phyloP scores from a whole-genome alignment of 352 stramenopile species.

The Halophytophthora batemanensis region DNA sequence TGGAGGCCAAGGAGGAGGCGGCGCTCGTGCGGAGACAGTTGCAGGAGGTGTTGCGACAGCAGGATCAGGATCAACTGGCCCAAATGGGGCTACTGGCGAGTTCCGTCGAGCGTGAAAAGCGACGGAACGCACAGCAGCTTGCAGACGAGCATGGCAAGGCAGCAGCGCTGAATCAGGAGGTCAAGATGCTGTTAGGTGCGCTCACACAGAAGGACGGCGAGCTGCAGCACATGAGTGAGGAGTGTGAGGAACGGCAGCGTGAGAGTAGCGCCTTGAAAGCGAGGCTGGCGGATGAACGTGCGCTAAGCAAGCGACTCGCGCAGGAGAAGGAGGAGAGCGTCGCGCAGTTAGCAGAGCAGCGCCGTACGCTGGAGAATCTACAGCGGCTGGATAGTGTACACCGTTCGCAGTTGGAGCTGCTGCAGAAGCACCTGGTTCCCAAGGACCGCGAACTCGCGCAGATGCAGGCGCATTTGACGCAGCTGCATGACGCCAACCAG shows the following conservation, averaged over 20 bases:
- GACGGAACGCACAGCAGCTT: slow-evolving; percentile 31
- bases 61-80: slow-evolving; percentile 63
- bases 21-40: slow-evolving; percentile 35
- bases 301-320: slow-evolving; percentile 19
- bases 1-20: slow-evolving; percentile 28
- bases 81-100: slow-evolving; percentile 50
- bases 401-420: slow-evolving; percentile 65
- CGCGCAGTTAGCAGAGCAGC: slow-evolving; percentile 32
- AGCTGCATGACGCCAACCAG: slow-evolving; percentile 62
- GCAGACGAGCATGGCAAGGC: slow-evolving; percentile 47
- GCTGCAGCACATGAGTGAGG: slow-evolving; percentile 28
- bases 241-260: slow-evolving; percentile 21
- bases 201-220: slow-evolving; percentile 62
- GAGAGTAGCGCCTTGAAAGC: slow-evolving; percentile 36
- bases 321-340: slow-evolving; percentile 44
- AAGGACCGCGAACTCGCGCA: slow-evolving; percentile 64
- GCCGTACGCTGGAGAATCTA: slow-evolving; percentile 44
- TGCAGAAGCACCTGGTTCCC: slow-evolving; percentile 65
- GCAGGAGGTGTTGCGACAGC: slow-evolving; percentile 49
- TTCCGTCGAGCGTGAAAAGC: slow-evolving; percentile 46
- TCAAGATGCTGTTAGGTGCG: slow-evolving; percentile 67
- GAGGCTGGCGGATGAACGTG: slow-evolving; percentile 33
- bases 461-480: slow-evolving; percentile 58
- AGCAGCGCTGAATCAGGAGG: slow-evolving; percentile 54
- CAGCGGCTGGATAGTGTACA: slow-evolving; percentile 68